Evolutionary conservation across 805 yeast species (phyloP).

Genomic region (Lipomyces kockii): DNA sequence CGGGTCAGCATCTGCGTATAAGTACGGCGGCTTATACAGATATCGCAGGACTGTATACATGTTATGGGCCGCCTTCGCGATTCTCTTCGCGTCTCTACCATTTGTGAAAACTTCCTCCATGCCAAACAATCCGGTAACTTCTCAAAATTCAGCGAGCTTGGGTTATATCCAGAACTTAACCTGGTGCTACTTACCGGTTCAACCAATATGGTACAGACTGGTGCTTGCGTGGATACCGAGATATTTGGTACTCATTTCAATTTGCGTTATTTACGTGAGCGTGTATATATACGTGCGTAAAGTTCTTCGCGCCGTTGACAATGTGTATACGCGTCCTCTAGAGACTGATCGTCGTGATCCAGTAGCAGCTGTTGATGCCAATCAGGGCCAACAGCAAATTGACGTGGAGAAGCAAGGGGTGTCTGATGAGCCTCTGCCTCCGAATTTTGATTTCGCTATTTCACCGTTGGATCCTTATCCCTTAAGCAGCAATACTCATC

Average conservation of each 20-base stretch:
- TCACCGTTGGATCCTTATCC: conserved; percentile 9
- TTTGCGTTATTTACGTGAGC: conserved; percentile 66
- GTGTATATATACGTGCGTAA: conserved; percentile 73
- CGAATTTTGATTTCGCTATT: conserved; percentile 3
- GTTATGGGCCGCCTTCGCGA: conserved; percentile 63
- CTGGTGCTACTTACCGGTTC: conserved; percentile 79
- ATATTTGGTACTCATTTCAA: conserved; percentile 64
- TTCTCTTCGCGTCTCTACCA: conserved; percentile 71
- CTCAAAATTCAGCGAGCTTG: conserved; percentile 49
- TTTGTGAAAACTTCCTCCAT: conserved; percentile 51
- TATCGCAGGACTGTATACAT: conserved; percentile 63
- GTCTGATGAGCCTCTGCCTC: neutral
- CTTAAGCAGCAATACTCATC: conserved; percentile 9
- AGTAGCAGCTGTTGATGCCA: neutral
- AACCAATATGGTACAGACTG: conserved; percentile 73
- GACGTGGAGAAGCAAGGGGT: neutral
- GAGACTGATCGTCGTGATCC: neutral
- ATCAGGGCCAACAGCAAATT: neutral
- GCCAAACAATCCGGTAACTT: conserved; percentile 3
- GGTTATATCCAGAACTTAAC: conserved; percentile 63
- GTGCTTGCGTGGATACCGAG: conserved; percentile 84
- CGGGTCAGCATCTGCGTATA: conserved; percentile 21
- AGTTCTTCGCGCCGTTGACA: conserved; percentile 54
- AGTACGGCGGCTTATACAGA: conserved; percentile 60
- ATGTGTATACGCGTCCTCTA: conserved; percentile 1